These are phyloP conservation scores for Epicoccum sorghinum DNA, from an alignment of 2,329 filamentous ascomycete species.

Conservation along the genomic window DNA sequence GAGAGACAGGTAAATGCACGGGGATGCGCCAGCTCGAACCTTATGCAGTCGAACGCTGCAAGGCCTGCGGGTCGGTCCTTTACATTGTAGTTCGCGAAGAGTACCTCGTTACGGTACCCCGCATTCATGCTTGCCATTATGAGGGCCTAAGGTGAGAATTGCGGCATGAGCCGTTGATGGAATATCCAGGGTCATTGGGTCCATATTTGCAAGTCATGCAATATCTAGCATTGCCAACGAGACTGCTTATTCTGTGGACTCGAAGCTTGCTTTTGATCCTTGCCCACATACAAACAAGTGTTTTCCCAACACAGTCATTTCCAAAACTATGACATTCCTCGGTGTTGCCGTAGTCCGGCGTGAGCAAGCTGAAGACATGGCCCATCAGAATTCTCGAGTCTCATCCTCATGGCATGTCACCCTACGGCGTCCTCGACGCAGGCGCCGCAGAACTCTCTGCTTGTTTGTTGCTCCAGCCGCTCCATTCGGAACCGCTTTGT, in stretches of 20 bases:
- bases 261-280: neutral
- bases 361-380: no score
- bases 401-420: neutral
- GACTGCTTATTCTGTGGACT: neutral
- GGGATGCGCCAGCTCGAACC: neutral
- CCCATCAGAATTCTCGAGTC: no score
- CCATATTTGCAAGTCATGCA: neutral
- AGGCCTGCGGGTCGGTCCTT: neutral
- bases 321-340: no score
- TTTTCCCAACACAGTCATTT: no score
- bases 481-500: slow-evolving; percentile 25
- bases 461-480: slow-evolving; percentile 72
- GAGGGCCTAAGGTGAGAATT: no score
- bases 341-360: no score
- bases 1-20: neutral
- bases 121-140: no score
- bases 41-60: neutral
- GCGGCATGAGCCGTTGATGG: no score
- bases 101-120: no score
- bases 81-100: neutral
- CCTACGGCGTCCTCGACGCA: slow-evolving; percentile 72
- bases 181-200: no score
- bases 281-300: no score
- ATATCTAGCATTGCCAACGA: neutral
- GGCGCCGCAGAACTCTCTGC: slow-evolving; percentile 71